phyloP scores from a whole-genome alignment of 202 grass and related monocot genomes.

The Cymbopogon flexuosus region DNA sequence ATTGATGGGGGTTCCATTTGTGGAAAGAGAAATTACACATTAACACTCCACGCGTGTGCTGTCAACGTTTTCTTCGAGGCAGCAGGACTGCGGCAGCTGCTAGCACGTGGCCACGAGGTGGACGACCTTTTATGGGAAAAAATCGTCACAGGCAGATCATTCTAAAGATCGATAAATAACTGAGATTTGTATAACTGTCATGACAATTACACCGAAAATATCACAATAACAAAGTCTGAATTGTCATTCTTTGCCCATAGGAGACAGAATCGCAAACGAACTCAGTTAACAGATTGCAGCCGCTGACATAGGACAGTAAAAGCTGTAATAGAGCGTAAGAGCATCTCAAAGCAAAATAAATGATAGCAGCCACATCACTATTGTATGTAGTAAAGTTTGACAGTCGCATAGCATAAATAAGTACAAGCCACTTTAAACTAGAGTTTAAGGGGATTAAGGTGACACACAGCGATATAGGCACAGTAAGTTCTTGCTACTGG shows the following conservation, averaged over 20 bases:
- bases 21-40: too few relatives aligned
- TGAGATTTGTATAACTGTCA: too few relatives aligned
- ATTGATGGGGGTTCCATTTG: too few relatives aligned
- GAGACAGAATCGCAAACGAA: background rate
- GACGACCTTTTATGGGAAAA: too few relatives aligned
- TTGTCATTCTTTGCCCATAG: background rate
- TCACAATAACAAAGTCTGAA: background rate
- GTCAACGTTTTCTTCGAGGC: too few relatives aligned
- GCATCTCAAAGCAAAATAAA: background rate
- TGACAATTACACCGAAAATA: too few relatives aligned
- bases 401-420: background rate
- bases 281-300: background rate
- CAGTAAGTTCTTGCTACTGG: constrained; percentile 22
- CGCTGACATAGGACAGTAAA: background rate
- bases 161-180: too few relatives aligned
- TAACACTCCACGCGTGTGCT: too few relatives aligned
- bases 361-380: background rate
- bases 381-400: background rate
- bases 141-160: too few relatives aligned
- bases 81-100: too few relatives aligned
- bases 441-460: background rate
- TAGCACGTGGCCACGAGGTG: too few relatives aligned
- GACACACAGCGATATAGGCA: background rate
- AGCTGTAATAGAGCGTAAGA: background rate
- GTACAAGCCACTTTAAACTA: background rate